A percentile compares a stretch with the other conserved stretches of the same genome.
phyloP scores from a whole-genome alignment of 768 basidiomycete species.

The Amanita rubescens region DNA sequence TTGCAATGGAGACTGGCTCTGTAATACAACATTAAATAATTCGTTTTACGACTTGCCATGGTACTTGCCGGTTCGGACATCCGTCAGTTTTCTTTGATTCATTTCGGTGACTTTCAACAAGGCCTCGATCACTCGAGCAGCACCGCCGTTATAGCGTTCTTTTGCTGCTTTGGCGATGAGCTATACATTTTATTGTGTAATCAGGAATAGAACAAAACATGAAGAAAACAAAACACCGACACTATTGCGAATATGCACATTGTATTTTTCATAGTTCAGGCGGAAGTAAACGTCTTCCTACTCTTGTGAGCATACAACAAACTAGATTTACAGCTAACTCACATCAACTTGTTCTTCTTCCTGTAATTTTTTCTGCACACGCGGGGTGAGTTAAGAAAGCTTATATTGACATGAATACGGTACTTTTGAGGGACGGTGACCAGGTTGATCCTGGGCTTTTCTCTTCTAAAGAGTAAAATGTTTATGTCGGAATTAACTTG shows the following conservation, averaged over 20 bases:
- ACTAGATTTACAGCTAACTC: constrained; percentile 18
- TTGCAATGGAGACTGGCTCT: constrained; percentile 65
- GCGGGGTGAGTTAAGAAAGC: neutral
- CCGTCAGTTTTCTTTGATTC: constrained; percentile 52
- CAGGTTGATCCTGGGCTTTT: constrained; percentile 42
- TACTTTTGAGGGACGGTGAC: constrained; percentile 51
- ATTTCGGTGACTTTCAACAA: constrained; percentile 63
- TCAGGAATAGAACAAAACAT: constrained; percentile 1
- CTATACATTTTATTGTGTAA: constrained; percentile 29
- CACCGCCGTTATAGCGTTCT: constrained; percentile 74
- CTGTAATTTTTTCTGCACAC: constrained; percentile 36
- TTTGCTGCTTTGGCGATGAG: constrained; percentile 69
- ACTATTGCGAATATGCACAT: constrained; percentile 80
- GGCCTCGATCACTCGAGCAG: constrained; percentile 65
- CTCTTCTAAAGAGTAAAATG: constrained; percentile 42
- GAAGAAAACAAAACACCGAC: constrained; percentile 33
- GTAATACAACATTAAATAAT: constrained; percentile 2
- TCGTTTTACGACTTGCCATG: neutral
- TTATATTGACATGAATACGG: constrained; percentile 1
- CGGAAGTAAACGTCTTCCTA: constrained; percentile 74
- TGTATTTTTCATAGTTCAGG: constrained; percentile 85
- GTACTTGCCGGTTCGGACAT: constrained; percentile 53
- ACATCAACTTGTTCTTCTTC: constrained; percentile 66
- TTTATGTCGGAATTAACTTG: constrained; percentile 5
- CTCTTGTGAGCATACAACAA: constrained; percentile 9